phyloP scores from a whole-genome alignment of 768 basidiomycete genomes.

The Paxillus ammoniavirescens region DNA sequence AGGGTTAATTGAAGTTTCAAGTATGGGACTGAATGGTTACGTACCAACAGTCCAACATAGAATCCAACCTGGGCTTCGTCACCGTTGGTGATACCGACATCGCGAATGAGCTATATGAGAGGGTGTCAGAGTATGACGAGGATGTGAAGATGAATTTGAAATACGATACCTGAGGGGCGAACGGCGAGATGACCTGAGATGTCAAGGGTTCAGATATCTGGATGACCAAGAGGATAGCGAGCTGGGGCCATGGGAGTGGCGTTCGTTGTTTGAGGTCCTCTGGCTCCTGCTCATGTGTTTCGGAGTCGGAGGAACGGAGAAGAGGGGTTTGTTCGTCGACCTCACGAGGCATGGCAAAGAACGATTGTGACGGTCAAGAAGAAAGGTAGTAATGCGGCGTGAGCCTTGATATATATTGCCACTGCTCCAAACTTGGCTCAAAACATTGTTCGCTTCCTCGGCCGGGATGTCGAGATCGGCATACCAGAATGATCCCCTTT shows the following conservation, averaged over 20 bases:
- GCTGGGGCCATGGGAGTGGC: slow-evolving; percentile 62
- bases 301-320: slow-evolving; percentile 34
- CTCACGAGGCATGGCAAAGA: not conserved
- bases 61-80: slow-evolving; percentile 41
- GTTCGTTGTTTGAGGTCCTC: slow-evolving; percentile 28
- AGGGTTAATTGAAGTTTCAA: slow-evolving; percentile 32
- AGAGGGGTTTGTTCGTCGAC: slow-evolving; percentile 58
- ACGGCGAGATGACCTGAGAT: slow-evolving; percentile 68
- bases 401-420: not conserved
- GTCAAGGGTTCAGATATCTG: slow-evolving; percentile 73
- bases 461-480: not conserved
- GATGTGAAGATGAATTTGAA: not conserved
- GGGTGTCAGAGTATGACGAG: not conserved
- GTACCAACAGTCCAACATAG: slow-evolving; percentile 42
- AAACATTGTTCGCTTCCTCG: not conserved
- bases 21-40: slow-evolving; percentile 2
- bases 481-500: too few relatives aligned
- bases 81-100: slow-evolving; percentile 33
- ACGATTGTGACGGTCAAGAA: not conserved
- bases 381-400: not conserved
- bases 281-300: slow-evolving; percentile 20
- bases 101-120: slow-evolving; percentile 4
- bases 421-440: not conserved
- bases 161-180: slow-evolving; percentile 56
- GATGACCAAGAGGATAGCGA: slow-evolving; percentile 60